Percentiles rank a stretch among this genome's conserved stretches.
Evolutionary conservation across 2,329 filamentous ascomycete genomes (phyloP).

Genomic region (Eurotiales sp.): DNA sequence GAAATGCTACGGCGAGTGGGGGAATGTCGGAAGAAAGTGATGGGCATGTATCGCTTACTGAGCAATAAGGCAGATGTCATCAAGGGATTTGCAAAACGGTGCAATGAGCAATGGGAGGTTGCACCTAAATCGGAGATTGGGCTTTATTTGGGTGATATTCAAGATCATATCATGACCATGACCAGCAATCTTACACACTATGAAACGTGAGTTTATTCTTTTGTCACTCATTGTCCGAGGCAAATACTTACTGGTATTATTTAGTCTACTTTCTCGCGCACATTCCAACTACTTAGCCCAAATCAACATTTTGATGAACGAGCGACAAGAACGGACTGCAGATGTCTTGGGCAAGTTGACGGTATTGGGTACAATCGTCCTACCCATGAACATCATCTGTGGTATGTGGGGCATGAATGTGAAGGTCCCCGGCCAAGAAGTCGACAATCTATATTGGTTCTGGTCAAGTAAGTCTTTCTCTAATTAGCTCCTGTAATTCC

Average conservation of each 20-base stretch:
- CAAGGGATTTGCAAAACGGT: slow-evolving; percentile 96
- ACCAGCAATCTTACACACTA: slow-evolving; percentile 93
- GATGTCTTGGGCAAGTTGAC: slow-evolving; percentile 94
- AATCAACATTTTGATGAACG: slow-evolving; percentile 98
- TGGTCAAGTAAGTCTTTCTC: slow-evolving; percentile 46
- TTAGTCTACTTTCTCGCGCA: slow-evolving; percentile 79
- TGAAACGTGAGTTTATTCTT: slow-evolving; percentile 67
- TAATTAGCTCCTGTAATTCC: slow-evolving; percentile 6
- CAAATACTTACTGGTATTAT: background rate
- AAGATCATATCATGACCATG: slow-evolving; percentile 99
- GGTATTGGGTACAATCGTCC: slow-evolving; percentile 90
- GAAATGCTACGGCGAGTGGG: slow-evolving; percentile 93
- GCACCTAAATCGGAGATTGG: slow-evolving; percentile 93
- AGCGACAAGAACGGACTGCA: slow-evolving; percentile 90
- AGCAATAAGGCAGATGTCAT: slow-evolving; percentile 99
- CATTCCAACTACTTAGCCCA: slow-evolving; percentile 98
- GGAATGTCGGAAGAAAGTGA: slow-evolving; percentile 94
- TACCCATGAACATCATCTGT: slow-evolving; percentile 99
- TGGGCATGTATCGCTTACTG: slow-evolving; percentile 86
- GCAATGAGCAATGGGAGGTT: slow-evolving; percentile 97
- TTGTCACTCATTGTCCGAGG: background rate
- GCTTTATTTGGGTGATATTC: slow-evolving; percentile 95
- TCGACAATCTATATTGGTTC: slow-evolving; percentile 76
- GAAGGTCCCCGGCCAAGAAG: slow-evolving; percentile 86
- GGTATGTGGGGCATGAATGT: slow-evolving; percentile 99